Evolutionary conservation across 23 red algal genomes (phyloP).

Genomic region (Chondrus crispus): DNA sequence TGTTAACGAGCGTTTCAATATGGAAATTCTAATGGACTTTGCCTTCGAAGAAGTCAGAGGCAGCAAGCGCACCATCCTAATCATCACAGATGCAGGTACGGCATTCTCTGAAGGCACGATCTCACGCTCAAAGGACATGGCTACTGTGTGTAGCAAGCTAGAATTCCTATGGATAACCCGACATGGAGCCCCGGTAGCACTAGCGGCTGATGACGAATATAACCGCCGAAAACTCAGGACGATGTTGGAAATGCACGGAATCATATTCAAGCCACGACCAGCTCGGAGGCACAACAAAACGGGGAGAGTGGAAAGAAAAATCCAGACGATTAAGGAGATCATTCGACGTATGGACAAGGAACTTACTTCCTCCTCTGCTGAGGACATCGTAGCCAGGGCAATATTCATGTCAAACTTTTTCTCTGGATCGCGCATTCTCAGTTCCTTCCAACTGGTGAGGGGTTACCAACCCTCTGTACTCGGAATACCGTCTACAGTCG

Average conservation of each 20-base stretch:
- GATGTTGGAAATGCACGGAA: not conserved
- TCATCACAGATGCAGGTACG: not conserved
- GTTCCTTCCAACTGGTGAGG: not conserved
- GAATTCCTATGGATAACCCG: not conserved
- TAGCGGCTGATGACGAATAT: not conserved
- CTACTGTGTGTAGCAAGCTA: not conserved
- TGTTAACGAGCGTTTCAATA: not conserved
- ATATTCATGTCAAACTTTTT: not conserved
- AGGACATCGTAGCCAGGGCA: not conserved
- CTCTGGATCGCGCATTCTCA: not conserved
- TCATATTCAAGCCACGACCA: not conserved
- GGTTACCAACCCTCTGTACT: slow-evolving; percentile 2
- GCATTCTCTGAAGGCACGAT: not conserved
- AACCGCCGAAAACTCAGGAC: not conserved
- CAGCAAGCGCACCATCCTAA: not conserved
- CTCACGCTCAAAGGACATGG: not conserved
- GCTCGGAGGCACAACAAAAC: not conserved
- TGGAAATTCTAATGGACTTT: not conserved
- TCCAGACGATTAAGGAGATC: not conserved
- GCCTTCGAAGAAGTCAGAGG: not conserved
- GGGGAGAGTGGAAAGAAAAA: not conserved
- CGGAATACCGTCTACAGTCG: not conserved
- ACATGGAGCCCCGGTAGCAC: not conserved
- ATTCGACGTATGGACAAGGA: not conserved
- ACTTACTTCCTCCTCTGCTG: not conserved